Percentiles rank a stretch among this genome's conserved stretches.
Evolutionary conservation across 345 rosid genomes (phyloP).

Genomic region (Linum trigynum): DNA sequence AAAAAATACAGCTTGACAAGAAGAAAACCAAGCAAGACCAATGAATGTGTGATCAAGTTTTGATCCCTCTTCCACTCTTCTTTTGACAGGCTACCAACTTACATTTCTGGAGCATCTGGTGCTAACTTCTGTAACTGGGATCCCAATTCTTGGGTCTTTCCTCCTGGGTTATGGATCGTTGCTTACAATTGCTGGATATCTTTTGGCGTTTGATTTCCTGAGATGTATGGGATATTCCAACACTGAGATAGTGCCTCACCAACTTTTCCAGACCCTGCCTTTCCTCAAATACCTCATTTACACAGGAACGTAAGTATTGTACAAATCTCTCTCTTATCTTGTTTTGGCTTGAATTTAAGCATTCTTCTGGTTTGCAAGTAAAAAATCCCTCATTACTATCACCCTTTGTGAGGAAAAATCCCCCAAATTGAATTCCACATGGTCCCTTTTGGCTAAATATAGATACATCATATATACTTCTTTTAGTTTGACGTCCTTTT

Average conservation of each 20-base stretch:
- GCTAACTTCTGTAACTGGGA: conserved; percentile 37
- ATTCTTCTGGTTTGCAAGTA: background rate
- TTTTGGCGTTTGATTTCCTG: conserved; percentile 54
- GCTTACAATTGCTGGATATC: conserved; percentile 45
- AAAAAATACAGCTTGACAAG: background rate
- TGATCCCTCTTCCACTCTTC: background rate
- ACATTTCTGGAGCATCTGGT: conserved; percentile 63
- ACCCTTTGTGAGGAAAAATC: too few species aligned
- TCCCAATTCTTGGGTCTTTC: conserved; percentile 59
- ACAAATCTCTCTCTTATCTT: too few species aligned
- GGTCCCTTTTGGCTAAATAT: too few species aligned
- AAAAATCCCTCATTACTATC: background rate
- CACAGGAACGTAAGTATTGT: conserved; percentile 71
- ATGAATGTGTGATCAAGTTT: background rate
- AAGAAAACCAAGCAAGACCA: background rate
- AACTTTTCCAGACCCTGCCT: conserved; percentile 46
- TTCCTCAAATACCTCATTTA: conserved; percentile 58
- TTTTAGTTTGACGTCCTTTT: background rate
- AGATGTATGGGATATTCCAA: conserved; percentile 84
- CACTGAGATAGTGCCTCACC: conserved; percentile 62
- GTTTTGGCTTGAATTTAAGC: too few species aligned
- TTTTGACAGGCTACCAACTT: conserved; percentile 51
- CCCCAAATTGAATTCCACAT: too few species aligned
- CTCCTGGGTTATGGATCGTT: conserved; percentile 63
- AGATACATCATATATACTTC: too few species aligned